Conservation (phyloP, 2,329 filamentous ascomycete genomes). For the Aspergillus clavatus region DNA sequence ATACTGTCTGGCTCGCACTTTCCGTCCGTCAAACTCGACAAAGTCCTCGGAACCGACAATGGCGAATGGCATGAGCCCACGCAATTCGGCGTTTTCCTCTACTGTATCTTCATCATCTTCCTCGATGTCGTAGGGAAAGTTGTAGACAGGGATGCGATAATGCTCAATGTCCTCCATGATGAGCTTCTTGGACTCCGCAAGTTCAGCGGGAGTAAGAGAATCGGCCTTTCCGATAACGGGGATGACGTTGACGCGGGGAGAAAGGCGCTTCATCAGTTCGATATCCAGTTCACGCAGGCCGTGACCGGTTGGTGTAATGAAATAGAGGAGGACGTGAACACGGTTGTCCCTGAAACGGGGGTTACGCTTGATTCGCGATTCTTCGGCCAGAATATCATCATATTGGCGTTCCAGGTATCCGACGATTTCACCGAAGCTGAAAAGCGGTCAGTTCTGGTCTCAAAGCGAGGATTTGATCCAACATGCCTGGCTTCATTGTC, state of each 20-base stretch:
- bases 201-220: conserved; percentile 89
- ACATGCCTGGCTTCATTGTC: conserved; percentile 94
- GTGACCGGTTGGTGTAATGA: conserved; percentile 97
- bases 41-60: conserved; percentile 97
- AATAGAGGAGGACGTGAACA: conserved; percentile 97
- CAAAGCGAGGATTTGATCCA: conserved; percentile 5
- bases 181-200: conserved; percentile 98
- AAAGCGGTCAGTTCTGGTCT: conserved; percentile 22
- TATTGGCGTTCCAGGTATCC: conserved; percentile 99
- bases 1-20: conserved; percentile 92
- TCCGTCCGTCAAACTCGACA: conserved; percentile 86
- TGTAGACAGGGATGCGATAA: conserved; percentile 99
- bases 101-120: conserved; percentile 99
- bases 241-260: conserved; percentile 96
- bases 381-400: conserved; percentile 97
- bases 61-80: conserved; percentile 96
- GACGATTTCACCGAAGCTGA: conserved; percentile 92
- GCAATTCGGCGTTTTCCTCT: conserved; percentile 96
- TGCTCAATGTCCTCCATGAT: conserved; percentile 99
- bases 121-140: conserved; percentile 99
- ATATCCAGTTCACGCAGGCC: conserved; percentile 98
- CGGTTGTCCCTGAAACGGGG: conserved; percentile 98
- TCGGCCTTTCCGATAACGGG: conserved; percentile 98
- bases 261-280: conserved; percentile 98
- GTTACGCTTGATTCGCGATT: conserved; percentile 99